Conservation (phyloP, 2,329 filamentous ascomycete genomes). For the Apiospora aurea region DNA sequence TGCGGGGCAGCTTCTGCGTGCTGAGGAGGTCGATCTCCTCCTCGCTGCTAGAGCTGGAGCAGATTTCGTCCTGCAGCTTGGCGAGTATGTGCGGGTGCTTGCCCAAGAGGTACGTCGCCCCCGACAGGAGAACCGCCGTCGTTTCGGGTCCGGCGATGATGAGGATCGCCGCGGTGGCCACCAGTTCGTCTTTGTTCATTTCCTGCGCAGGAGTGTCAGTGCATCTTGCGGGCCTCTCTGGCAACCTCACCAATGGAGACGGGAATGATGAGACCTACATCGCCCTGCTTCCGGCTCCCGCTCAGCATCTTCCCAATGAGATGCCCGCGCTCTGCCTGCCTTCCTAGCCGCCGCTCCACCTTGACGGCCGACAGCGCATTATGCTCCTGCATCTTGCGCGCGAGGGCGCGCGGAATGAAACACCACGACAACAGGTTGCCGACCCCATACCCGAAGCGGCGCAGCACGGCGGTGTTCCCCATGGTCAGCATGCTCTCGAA, state of each 20-base stretch:
- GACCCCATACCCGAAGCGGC: constrained; percentile 30
- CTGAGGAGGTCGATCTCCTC: constrained; percentile 48
- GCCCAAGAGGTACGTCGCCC: constrained; percentile 49
- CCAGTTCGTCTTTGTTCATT: constrained; percentile 34
- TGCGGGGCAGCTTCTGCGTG: constrained; percentile 40
- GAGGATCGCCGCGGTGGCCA: constrained; percentile 38
- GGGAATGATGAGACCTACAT: neutral
- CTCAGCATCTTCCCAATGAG: constrained; percentile 43
- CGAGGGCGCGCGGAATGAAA: neutral
- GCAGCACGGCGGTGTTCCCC: constrained; percentile 33
- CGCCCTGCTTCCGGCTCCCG: constrained; percentile 35
- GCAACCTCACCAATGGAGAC: too few species aligned
- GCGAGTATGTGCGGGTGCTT: constrained; percentile 43
- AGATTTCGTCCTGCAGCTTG: constrained; percentile 49
- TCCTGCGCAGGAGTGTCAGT: neutral
- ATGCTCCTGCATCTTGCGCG: neutral
- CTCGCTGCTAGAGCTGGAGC: constrained; percentile 44
- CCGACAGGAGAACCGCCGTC: constrained; percentile 54
- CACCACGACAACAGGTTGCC: neutral
- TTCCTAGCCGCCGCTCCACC: constrained; percentile 35
- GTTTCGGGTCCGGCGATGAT: constrained; percentile 59
- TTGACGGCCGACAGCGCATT: neutral
- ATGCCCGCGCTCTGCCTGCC: constrained; percentile 39
- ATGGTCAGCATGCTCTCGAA: neutral
- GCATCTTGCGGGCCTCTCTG: neutral